Evolutionary conservation across 768 basidiomycete species (phyloP).

Genomic region (Suillus subluteus): DNA sequence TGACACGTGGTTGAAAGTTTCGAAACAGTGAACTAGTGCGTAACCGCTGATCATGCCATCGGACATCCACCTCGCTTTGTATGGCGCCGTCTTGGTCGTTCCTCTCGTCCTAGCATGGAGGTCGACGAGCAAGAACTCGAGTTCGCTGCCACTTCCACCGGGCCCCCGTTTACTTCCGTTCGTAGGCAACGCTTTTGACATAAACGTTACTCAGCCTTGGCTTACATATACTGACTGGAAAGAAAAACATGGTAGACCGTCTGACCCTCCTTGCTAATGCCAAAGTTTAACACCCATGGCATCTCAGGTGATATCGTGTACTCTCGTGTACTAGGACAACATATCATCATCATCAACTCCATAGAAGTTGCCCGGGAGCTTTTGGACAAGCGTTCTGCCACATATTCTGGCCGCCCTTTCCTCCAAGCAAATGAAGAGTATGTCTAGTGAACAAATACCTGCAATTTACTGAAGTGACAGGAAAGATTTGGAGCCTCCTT

Average conservation of each 20-base stretch:
- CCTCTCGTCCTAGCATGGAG: conserved; percentile 2
- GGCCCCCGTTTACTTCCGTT: conserved; percentile 19
- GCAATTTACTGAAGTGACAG: neutral
- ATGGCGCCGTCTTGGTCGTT: neutral
- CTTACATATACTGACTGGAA: conserved; percentile 21
- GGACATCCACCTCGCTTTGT: neutral
- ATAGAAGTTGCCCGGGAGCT: conserved; percentile 17
- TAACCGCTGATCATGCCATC: neutral
- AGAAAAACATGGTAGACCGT: conserved; percentile 13
- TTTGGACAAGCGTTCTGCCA: conserved; percentile 20
- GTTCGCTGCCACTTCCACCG: conserved; percentile 13
- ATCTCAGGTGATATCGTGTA: conserved; percentile 16
- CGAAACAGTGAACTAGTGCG: neutral
- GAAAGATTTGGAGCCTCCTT: conserved; percentile 23
- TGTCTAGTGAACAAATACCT: neutral
- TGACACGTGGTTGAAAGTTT: neutral
- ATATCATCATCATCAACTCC: conserved; percentile 19
- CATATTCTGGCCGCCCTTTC: conserved; percentile 19
- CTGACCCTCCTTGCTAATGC: neutral
- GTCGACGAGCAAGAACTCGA: neutral
- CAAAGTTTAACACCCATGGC: neutral
- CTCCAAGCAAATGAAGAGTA: conserved; percentile 18
- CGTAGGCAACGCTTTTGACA: conserved; percentile 17
- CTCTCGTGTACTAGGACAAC: conserved; percentile 16
- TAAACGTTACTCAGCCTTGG: conserved; percentile 13